These are phyloP conservation scores for Syncephalastrum monosporum DNA, from an alignment of 371 early-diverging fungal genomes.

Conservation along the genomic window DNA sequence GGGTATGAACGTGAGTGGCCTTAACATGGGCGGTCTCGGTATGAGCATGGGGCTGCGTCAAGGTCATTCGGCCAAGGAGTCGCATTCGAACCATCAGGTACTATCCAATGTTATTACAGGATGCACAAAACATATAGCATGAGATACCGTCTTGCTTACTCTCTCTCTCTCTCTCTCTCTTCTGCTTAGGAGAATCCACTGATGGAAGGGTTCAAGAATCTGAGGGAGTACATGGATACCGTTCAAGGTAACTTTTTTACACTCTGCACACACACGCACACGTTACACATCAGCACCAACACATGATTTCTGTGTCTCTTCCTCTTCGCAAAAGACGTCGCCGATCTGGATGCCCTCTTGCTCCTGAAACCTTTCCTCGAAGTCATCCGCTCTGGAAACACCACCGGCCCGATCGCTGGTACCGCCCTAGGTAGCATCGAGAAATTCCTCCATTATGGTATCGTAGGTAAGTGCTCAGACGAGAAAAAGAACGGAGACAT, in stretches of 20 bases:
- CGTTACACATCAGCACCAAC: background rate
- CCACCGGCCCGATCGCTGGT: slow-evolving; percentile 93
- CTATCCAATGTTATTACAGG: background rate
- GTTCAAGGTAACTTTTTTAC: slow-evolving; percentile 48
- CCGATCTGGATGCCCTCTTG: slow-evolving; percentile 68
- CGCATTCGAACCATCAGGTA: slow-evolving; percentile 46
- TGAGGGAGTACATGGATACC: slow-evolving; percentile 65
- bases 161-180: background rate
- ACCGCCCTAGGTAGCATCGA: slow-evolving; percentile 88
- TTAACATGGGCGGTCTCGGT: slow-evolving; percentile 65
- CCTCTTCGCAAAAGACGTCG: slow-evolving; percentile 23
- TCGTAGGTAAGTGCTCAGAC: slow-evolving; percentile 64
- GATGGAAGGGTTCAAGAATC: slow-evolving; percentile 67
- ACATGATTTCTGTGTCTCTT: background rate
- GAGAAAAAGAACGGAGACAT: background rate
- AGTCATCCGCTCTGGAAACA: slow-evolving; percentile 89
- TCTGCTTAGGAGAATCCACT: slow-evolving; percentile 63
- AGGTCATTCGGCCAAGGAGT: slow-evolving; percentile 45
- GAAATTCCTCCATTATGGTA: slow-evolving; percentile 83
- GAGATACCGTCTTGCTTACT: slow-evolving; percentile 5
- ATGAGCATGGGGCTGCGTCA: slow-evolving; percentile 66
- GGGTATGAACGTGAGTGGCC: slow-evolving; percentile 60
- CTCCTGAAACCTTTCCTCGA: slow-evolving; percentile 89
- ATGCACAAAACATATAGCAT: too few species aligned
- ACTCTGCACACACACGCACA: too few species aligned